These are phyloP conservation scores for Choiromyces venosus DNA, from an alignment of 495 filamentous ascomycete genomes.

Conservation along the genomic window DNA sequence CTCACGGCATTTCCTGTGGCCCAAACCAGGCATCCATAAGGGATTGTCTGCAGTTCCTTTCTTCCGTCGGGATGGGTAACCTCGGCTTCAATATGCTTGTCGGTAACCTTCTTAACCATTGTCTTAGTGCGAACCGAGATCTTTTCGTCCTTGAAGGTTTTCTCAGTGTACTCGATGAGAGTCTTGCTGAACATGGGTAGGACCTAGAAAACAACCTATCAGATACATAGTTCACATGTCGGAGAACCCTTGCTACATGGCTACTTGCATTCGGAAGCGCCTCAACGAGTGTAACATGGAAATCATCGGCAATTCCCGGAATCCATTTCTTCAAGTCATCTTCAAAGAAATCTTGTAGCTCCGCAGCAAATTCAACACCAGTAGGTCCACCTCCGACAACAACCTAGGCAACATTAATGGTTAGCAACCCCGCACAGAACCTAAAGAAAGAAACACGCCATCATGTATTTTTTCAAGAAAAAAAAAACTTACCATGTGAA, in stretches of 20 bases:
- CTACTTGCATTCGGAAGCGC: conserved; percentile 77
- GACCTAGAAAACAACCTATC: conserved; percentile 46
- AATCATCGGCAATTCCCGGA: conserved; percentile 86
- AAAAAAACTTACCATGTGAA: conserved; percentile 69
- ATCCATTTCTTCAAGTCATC: conserved; percentile 97
- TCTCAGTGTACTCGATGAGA: conserved; percentile 97
- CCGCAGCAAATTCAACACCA: conserved; percentile 96
- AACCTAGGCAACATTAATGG: conserved; percentile 43
- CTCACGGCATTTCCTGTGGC: conserved; percentile 95
- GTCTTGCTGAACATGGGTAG: conserved; percentile 99
- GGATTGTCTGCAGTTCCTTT: conserved; percentile 73
- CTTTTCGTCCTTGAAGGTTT: conserved; percentile 96
- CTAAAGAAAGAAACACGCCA: conserved; percentile 12
- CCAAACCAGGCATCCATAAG: conserved; percentile 96
- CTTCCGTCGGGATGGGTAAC: conserved; percentile 76
- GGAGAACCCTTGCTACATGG: not conserved
- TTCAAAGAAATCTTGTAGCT: conserved; percentile 98
- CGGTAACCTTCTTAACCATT: conserved; percentile 95
- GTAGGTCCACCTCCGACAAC: conserved; percentile 97
- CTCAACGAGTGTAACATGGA: conserved; percentile 95
- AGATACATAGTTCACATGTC: conserved; percentile 20
- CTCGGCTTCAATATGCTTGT: conserved; percentile 91
- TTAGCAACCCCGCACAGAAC: conserved; percentile 8
- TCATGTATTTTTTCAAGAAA: not conserved
- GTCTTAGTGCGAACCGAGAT: conserved; percentile 97